Percentiles rank a stretch among this genome's conserved stretches.
Evolutionary conservation across 352 stramenopile genomes (phyloP).

Genomic region (Pythium myriotylum): DNA sequence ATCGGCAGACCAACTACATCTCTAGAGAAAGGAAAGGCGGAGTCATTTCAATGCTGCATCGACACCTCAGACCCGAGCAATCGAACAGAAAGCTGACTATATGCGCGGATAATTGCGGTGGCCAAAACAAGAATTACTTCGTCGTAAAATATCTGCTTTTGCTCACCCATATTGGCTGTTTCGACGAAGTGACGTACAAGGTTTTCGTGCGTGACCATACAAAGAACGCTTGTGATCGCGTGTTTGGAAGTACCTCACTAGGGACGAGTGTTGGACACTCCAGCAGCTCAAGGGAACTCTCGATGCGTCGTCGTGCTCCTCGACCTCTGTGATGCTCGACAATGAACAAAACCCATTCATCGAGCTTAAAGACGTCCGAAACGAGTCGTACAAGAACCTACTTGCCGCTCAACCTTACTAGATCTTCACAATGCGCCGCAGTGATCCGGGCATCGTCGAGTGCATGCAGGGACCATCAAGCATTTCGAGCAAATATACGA

Average conservation of each 20-base stretch:
- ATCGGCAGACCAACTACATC: constrained; percentile 2
- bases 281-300: constrained; percentile 2
- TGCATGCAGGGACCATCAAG: too few species aligned
- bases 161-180: constrained; percentile 4
- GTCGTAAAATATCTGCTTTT: constrained; percentile 12
- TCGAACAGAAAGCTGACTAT: not conserved
- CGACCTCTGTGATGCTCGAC: constrained; percentile 5
- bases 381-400: too few species aligned
- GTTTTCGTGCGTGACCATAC: constrained; percentile 18
- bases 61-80: not conserved
- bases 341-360: too few species aligned
- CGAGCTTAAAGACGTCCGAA: too few species aligned
- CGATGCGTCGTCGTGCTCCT: not conserved
- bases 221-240: constrained; percentile 24
- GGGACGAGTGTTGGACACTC: constrained; percentile 12
- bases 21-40: constrained; percentile 11
- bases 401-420: too few species aligned
- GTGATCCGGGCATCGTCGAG: too few species aligned
- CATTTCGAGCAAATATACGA: too few species aligned
- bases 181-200: constrained; percentile 1
- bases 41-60: constrained; percentile 16
- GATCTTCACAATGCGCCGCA: too few species aligned
- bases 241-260: constrained; percentile 6
- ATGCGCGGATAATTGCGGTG: constrained; percentile 21
- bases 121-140: constrained; percentile 25